Percentiles rank a stretch among this genome's conserved stretches.
These are phyloP conservation scores for Boletus speciosus DNA, from an alignment of 768 basidiomycete species.

Conservation along the genomic window DNA sequence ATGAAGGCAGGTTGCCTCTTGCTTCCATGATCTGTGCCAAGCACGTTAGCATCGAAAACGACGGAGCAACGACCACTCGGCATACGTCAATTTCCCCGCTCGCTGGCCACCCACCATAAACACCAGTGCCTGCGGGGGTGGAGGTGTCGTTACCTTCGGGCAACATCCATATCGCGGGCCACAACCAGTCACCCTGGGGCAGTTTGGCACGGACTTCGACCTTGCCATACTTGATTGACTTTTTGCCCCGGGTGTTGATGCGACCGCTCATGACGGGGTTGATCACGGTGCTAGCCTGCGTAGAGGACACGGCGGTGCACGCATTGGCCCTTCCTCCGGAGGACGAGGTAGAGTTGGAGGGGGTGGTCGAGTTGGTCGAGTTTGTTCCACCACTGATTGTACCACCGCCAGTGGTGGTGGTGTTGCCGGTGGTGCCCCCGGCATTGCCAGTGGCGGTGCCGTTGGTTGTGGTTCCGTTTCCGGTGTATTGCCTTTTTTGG, in stretches of 20 bases:
- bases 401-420: conserved; percentile 1
- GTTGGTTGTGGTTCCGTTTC: conserved; percentile 2
- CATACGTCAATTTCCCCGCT: conserved; percentile 59
- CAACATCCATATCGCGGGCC: conserved; percentile 34
- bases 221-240: conserved; percentile 52
- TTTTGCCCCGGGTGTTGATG: conserved; percentile 47
- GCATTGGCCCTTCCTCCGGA: conserved; percentile 9
- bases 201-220: conserved; percentile 61
- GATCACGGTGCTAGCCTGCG: conserved; percentile 35
- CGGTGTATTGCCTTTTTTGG: conserved; percentile 28
- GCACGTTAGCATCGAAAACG: neutral
- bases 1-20: conserved; percentile 44
- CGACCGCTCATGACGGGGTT: conserved; percentile 55
- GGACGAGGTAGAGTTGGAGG: conserved; percentile 21
- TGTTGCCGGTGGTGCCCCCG: neutral
- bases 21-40: conserved; percentile 49
- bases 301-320: conserved; percentile 45
- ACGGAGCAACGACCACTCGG: conserved; percentile 1
- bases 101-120: conserved; percentile 44
- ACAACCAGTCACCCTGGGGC: conserved; percentile 47
- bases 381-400: conserved; percentile 14
- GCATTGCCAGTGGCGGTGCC: neutral
- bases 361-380: conserved; percentile 21
- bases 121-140: conserved; percentile 15
- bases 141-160: conserved; percentile 25